These are phyloP conservation scores for cucumber (Cucumis sativus) DNA, from an alignment of 306 rosid species.

Conservation along the genomic window DNA sequence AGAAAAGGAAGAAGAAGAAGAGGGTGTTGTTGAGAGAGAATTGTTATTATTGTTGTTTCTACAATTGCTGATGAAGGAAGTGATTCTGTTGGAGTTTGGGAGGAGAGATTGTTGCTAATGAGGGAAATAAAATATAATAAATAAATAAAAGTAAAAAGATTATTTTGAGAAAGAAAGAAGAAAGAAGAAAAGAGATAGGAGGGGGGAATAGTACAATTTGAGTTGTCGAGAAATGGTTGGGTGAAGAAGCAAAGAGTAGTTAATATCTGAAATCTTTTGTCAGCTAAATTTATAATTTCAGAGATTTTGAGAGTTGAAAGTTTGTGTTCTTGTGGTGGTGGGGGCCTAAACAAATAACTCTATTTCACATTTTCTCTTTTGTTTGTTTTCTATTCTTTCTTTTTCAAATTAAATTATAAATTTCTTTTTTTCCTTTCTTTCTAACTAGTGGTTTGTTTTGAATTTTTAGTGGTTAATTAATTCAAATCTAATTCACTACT, in stretches of 20 bases:
- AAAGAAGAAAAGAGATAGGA: no score
- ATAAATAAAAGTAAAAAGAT: neutral
- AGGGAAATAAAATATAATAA: neutral
- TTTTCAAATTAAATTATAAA: no score
- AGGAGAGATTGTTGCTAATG: constrained; percentile 2
- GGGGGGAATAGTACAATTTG: neutral
- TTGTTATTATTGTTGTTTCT: constrained; percentile 25
- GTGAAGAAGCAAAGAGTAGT: neutral
- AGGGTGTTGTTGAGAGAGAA: neutral
- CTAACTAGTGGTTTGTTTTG: no score
- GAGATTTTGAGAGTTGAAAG: neutral
- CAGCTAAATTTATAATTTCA: neutral
- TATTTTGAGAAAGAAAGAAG: no score
- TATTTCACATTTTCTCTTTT: neutral
- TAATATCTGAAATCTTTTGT: constrained; percentile 6
- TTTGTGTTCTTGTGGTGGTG: neutral
- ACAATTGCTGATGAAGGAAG: constrained; percentile 22
- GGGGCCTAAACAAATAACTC: neutral
- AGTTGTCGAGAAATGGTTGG: constrained; percentile 25
- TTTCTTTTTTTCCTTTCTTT: no score
- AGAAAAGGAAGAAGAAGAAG: neutral
- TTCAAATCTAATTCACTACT: no score
- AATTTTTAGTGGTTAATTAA: no score
- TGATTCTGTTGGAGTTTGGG: constrained; percentile 5
- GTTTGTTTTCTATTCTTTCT: neutral